Base-by-base conservation (phyloP, 441 rosid species). In the Pelargonium hybrid region DNA sequence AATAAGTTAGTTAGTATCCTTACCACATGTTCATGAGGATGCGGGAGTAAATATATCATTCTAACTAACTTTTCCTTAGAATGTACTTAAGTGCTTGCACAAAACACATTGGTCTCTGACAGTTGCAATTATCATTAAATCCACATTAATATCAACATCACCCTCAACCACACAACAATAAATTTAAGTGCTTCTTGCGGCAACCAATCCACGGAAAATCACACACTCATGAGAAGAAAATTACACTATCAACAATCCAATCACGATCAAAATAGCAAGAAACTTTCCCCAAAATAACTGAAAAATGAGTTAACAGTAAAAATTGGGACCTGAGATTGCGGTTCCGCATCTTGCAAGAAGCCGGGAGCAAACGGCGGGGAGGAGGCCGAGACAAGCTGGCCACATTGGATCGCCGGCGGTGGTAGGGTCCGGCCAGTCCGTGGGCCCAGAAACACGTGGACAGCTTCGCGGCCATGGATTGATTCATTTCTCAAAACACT, bases 301-400 rank as follows among this genome's bases (percentile, higher is more conserved):
- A 52, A 2, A 34, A 47, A 2, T 2, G 23, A 41, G 41, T 14
- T 7, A n/a, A 9, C 63, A 50, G 54, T 29, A 52, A 11, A 13
- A 31, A 15, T 41, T 11, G 73, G 73, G 69, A 91, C 98, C 95
- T 80, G 76, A 81, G 75, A 67, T 81, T 79, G 37, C 88, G 88
- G n/a, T 76, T 85, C n/a, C 96, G 86, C 85, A 88, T 80, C 76
- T 84, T 90, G 75, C 91, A 93, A 37, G 87, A 85, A 83, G 85
- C 81, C 11, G 89, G 87, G 29, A 82, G 82, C 0, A 83, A 82
- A 7, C 87, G 83, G 34, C 66, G 82, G 7, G 84, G 70, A 76
- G 88, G 82, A 34, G 77, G 68, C 29, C 78, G 69, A 70, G 83
- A 82, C 43, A 83, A 21, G 41, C 61, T 2, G 14, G 18, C 5